Conservation (phyloP, 192 early-diverging fungal species). For the Backusella psychrophila region DNA sequence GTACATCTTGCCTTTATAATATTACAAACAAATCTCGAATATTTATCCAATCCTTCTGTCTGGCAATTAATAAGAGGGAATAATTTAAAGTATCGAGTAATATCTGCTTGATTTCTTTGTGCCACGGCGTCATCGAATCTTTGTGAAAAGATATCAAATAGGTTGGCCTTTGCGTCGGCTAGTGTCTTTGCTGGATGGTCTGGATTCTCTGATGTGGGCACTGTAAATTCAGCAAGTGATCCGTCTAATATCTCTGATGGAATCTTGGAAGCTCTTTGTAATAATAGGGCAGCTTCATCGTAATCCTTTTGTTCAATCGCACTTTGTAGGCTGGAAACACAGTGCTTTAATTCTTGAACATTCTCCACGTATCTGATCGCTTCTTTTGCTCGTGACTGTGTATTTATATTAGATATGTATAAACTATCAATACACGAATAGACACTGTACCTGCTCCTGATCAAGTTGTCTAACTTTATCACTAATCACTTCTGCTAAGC, state of each 20-base stretch:
- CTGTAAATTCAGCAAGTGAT: constrained; percentile 59
- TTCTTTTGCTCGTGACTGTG: constrained; percentile 63
- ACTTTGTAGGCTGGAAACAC: constrained; percentile 61
- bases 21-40: constrained; percentile 79
- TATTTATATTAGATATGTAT: not conserved
- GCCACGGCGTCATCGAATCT: constrained; percentile 82
- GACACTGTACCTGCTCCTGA: constrained; percentile 53
- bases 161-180: constrained; percentile 53
- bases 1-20: constrained; percentile 75
- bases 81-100: constrained; percentile 85
- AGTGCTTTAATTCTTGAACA: constrained; percentile 70
- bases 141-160: constrained; percentile 69
- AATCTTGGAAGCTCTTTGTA: constrained; percentile 59
- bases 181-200: constrained; percentile 55
- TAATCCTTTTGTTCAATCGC: constrained; percentile 62
- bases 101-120: constrained; percentile 65
- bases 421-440: not conserved
- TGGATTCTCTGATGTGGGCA: constrained; percentile 53
- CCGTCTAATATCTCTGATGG: constrained; percentile 58
- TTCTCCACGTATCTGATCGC: constrained; percentile 71
- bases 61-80: constrained; percentile 87
- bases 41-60: constrained; percentile 85
- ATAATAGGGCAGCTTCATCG: constrained; percentile 64
- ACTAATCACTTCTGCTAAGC: constrained; percentile 79
- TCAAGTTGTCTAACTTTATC: constrained; percentile 84